Evolutionary conservation across 768 basidiomycete genomes (phyloP), one percentile per base, ranked within the genome.

Genomic region (Termitomyces sp.): DNA sequence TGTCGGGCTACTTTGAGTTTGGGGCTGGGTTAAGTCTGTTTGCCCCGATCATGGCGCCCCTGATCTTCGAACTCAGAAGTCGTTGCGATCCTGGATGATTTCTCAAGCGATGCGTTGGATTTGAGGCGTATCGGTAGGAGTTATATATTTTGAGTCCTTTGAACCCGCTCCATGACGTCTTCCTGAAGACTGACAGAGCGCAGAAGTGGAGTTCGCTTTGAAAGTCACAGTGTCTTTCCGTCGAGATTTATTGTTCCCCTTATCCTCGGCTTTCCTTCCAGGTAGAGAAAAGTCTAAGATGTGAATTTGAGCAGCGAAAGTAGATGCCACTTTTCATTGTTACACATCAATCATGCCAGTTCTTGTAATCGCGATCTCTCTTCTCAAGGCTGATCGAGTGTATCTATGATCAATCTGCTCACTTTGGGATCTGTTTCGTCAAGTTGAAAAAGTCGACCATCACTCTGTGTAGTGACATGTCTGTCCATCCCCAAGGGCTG

Each of bases 121-220:
- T 35, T 4, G 26, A 46, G 8, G 20, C 18, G 1, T 60, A 57
- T 18, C 52, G 52, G 3, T 57, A 60, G 14, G 46, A 57, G 26
- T 35, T 35, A 54, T 47, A 7, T 52, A 35, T 36, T 58, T 28
- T 28, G 57, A 58, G 46, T 52, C 58, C 18, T n/a, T 53, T 20
- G 60, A 57, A 13, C 57, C 44, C 32, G 54, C 57, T 9, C 60
- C 57, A 33, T 32, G 33, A n/a, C n/a, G n/a, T n/a, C n/a, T n/a
- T n/a, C n/a, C n/a, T n/a, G n/a, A n/a, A n/a, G n/a, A n/a, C n/a
- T n/a, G n/a, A n/a, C n/a, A n/a, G n/a, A n/a, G n/a, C n/a, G n/a
- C n/a, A n/a, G 16, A 9, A 22, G 43, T 13, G 55, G 48, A 24
- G 50, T 49, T 40, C 35, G 30, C 18, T 56, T 56, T 28, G 33